Evolutionary conservation across 1,284 basidiomycete species (phyloP), one percentile per base, ranked within the genome.

Genomic region (Cutaneotrichosporon dermatis): DNA sequence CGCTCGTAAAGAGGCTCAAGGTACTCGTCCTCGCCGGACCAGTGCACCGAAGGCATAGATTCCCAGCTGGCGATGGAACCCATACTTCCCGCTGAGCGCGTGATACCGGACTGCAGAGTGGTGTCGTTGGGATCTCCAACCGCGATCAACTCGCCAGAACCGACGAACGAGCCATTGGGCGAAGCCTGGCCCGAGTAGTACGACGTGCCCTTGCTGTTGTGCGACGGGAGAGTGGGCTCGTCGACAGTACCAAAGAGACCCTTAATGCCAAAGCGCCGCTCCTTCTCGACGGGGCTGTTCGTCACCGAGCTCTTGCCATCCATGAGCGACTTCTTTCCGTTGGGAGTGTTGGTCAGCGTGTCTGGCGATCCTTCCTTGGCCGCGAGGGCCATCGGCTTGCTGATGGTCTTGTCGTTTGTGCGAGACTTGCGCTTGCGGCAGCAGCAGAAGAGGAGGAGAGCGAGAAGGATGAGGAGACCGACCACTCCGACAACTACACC

Each of bases 21-120:
- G 57, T 64, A 64, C 25, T 68, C 65, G 40, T 71, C 67, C 55
- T 78, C 76, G 40, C 66, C 73, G 9, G 74, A 76, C 77, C 77
- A 79, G 49, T 72, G 71, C 69, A 79, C 76, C 3, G 72, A 74
- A 16, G 65, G 65, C 35, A 65, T 64, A 25, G 68, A 71, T 56
- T 78, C 75, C 76, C 77, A 79, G 57, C 75, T 77, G 9, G 62
- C 59, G 16, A 61, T 46, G 13, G 59, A 61, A 43, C 55, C 48
- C 8, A 35, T 6, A 25, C 41, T 44, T 4, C 11, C n/a, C 4
- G 43, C 37, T 11, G 46, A 34, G 34, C 49, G 55, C 10, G 34
- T 51, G 35, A 53, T 44, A 7, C 39, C 35, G 6, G 53, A 44
- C n/a, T 46, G 44, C 2, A 6, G 44, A 10, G 25, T 25, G 25